phyloP scores from a whole-genome alignment of 129 eudicot genomes.

The Flaveria brownii region DNA sequence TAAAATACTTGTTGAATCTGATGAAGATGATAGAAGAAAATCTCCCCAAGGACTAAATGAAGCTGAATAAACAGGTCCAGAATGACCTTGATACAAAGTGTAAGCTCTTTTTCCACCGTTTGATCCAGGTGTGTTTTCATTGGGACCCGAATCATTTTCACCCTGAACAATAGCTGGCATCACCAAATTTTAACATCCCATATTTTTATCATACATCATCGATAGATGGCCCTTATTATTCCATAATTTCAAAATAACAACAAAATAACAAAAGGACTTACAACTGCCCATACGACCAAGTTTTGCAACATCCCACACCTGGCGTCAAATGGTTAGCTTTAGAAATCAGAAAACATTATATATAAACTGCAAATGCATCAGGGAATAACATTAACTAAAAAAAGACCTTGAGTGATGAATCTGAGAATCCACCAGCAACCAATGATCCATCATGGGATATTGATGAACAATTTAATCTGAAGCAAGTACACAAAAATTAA shows the following conservation, averaged over 20 bases:
- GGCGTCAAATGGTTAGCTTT: conserved; percentile 19
- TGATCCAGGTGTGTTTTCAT: conserved; percentile 46
- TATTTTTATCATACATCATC: conserved; percentile 11
- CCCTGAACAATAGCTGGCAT: conserved; percentile 60
- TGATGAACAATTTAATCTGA: conserved; percentile 81
- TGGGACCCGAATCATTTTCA: conserved; percentile 58
- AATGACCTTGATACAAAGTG: conserved; percentile 82
- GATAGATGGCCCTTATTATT: conserved; percentile 1
- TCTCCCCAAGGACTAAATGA: conserved; percentile 89
- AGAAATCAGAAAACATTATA: conserved; percentile 3
- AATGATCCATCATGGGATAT: conserved; percentile 96
- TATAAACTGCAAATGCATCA: conserved; percentile 21
- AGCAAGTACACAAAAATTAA: conserved; percentile 23
- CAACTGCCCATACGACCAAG: conserved; percentile 74
- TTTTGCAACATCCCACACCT: conserved; percentile 99
- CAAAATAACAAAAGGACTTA: conserved; percentile 41
- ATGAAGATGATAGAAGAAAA: conserved; percentile 93
- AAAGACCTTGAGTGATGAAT: conserved; percentile 87
- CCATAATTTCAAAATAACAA: background rate
- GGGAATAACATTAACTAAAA: conserved; percentile 13
- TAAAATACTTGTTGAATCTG: conserved; percentile 81
- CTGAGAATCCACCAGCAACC: conserved; percentile 98
- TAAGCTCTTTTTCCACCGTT: conserved; percentile 66
- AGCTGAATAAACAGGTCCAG: conserved; percentile 93
- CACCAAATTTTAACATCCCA: conserved; percentile 30